phyloP scores from a whole-genome alignment of 2,329 filamentous ascomycete species.

The Stagonosporopsis rhizophila region DNA sequence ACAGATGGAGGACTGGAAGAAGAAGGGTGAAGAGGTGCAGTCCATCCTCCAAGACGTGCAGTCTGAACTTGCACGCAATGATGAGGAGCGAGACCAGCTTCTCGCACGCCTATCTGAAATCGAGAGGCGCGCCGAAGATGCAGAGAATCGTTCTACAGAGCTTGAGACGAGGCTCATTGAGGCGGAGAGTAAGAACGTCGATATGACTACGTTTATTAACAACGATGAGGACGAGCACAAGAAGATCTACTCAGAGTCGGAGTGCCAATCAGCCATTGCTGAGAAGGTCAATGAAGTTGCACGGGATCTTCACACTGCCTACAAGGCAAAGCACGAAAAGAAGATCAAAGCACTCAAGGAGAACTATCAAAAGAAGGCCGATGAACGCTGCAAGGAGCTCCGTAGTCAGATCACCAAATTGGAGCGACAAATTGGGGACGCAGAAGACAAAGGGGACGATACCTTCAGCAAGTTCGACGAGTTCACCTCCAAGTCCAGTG shows the following conservation, averaged over 20 bases:
- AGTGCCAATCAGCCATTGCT: constrained; percentile 74
- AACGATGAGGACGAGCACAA: constrained; percentile 45
- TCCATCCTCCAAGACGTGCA: constrained; percentile 78
- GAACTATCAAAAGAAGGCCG: constrained; percentile 83
- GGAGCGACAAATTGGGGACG: constrained; percentile 74
- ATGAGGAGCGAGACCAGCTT: constrained; percentile 82
- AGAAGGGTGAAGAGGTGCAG: constrained; percentile 85
- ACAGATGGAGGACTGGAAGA: constrained; percentile 85
- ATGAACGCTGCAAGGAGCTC: constrained; percentile 83
- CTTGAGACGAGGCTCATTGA: constrained; percentile 59
- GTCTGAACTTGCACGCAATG: constrained; percentile 78
- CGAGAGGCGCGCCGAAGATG: constrained; percentile 75
- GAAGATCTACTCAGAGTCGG: constrained; percentile 50
- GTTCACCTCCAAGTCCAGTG: constrained; percentile 13
- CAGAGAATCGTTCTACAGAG: constrained; percentile 77
- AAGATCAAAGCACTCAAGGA: constrained; percentile 90
- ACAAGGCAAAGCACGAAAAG: constrained; percentile 96
- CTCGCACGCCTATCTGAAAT: constrained; percentile 75
- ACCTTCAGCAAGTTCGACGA: constrained; percentile 65
- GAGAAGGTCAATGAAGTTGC: constrained; percentile 78
- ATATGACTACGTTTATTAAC: constrained; percentile 65
- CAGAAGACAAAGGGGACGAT: constrained; percentile 70
- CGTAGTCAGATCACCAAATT: constrained; percentile 75
- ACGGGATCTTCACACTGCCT: constrained; percentile 88
- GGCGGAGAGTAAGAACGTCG: constrained; percentile 73